Evolutionary conservation across 345 rosid species (phyloP), one percentile per base, ranked within the genome.

Genomic region (Salix viminalis): DNA sequence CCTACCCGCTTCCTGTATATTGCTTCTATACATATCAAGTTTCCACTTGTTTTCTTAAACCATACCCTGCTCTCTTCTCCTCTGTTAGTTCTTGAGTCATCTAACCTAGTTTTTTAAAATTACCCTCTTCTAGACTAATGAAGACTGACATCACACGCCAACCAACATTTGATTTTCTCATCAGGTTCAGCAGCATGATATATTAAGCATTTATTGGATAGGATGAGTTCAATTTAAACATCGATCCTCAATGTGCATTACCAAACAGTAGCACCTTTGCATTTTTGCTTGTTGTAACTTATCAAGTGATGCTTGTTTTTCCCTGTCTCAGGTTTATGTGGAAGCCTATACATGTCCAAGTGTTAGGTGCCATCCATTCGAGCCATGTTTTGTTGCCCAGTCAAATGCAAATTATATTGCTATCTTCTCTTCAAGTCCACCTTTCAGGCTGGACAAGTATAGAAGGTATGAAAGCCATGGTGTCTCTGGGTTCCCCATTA

Each of bases 321-420:
- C 50, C 19, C 39, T 23, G 3, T 70, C 18, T 50, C 89, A 89
- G 97, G 91, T 95, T 72, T 93, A 93, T 80, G 87, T 83, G 75
- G 96, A 93, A 80, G 97, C 99, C 75, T 93, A 87, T 80, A 89
- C 95, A 6, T 93, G 98, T 73, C 89, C 97, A 69, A 86, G 94
- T 75, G 78, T 91, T 76, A 84, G 90, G 84, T 73, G 42, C 67
- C 99, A 92, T 75, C 99, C 93, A 2, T 74, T 77, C 41, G 96
- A 91, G 68, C 89, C 91, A 12, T 77, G 62, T 71, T 93, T 93
- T 36, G 85, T 93, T 32, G 94, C 95, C 13, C 97, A 91, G 79
- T 96, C 98, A 54, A 86, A 92, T 80, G 98, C 94, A 66, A 92
- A 96, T 79, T 96, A 93, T 75, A 80, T 91, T n/a, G 97, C 97